Evolutionary conservation across 2,329 filamentous ascomycete species (phyloP).

Genomic region (Dactylellina haptotyla): DNA sequence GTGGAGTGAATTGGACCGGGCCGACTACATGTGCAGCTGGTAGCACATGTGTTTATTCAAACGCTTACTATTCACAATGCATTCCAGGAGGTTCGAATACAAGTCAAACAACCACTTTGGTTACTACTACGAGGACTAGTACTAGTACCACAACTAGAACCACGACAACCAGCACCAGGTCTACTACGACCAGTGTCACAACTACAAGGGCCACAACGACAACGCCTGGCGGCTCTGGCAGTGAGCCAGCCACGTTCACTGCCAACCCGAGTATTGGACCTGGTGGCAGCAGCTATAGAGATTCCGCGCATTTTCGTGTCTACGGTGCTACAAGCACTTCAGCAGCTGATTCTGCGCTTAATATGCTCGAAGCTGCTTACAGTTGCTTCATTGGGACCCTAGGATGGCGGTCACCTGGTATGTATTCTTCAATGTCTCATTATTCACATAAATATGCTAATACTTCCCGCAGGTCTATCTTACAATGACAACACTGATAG

Average conservation of each 20-base stretch:
- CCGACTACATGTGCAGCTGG: slow-evolving; percentile 62
- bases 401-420: slow-evolving; percentile 61
- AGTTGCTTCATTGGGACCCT: slow-evolving; percentile 62
- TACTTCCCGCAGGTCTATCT: slow-evolving; percentile 57
- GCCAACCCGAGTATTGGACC: slow-evolving; percentile 60
- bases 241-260: slow-evolving; percentile 57
- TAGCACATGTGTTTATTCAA: slow-evolving; percentile 61
- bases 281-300: slow-evolving; percentile 59
- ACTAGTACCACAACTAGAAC: slow-evolving; percentile 19
- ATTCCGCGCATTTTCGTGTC: slow-evolving; percentile 63
- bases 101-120: slow-evolving; percentile 5
- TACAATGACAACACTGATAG: slow-evolving; percentile 58
- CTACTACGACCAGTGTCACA: slow-evolving; percentile 3
- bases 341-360: slow-evolving; percentile 59
- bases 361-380: slow-evolving; percentile 65
- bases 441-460: slow-evolving; percentile 54
- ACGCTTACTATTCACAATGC: slow-evolving; percentile 66
- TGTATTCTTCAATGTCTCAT: slow-evolving; percentile 60
- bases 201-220: slow-evolving; percentile 16
- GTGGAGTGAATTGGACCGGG: slow-evolving; percentile 63
- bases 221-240: slow-evolving; percentile 16
- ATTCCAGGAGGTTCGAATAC: slow-evolving; percentile 41
- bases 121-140: slow-evolving; percentile 15
- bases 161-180: background rate
- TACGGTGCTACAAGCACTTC: slow-evolving; percentile 59